Conservation (phyloP, 305 asterid species). For the Fraxinus baroniana region DNA sequence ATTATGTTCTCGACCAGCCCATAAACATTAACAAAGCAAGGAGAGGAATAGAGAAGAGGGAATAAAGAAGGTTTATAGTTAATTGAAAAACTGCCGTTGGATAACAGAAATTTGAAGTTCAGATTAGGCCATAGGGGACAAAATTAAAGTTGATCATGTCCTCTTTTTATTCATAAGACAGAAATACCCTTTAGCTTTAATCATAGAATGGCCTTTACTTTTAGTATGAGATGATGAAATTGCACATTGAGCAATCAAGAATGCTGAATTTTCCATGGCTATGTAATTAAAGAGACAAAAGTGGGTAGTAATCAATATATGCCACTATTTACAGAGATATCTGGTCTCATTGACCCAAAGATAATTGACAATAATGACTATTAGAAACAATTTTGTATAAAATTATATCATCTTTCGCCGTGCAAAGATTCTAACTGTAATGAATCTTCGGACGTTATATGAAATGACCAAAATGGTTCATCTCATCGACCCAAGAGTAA, state of each 20-base stretch:
- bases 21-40: background rate
- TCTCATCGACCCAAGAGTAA: background rate
- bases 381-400: background rate
- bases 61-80: constrained; percentile 29
- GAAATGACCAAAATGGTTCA: background rate
- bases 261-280: constrained; percentile 21
- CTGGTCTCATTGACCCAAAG: constrained; percentile 30
- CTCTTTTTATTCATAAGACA: constrained; percentile 27
- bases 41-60: constrained; percentile 14
- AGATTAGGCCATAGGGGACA: constrained; percentile 19
- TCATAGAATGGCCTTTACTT: constrained; percentile 29
- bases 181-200: constrained; percentile 46
- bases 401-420: background rate
- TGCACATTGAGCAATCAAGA: constrained; percentile 39
- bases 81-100: constrained; percentile 64
- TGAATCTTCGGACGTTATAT: background rate
- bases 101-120: constrained; percentile 54
- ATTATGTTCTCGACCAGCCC: background rate
- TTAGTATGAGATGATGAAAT: constrained; percentile 41
- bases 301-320: constrained; percentile 24
- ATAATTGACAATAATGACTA: constrained; percentile 21
- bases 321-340: constrained; percentile 28
- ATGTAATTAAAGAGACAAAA: constrained; percentile 12
- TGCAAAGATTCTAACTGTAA: background rate
- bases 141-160: constrained; percentile 31